These are phyloP conservation scores for Aspergillus hiratsukae DNA, from an alignment of 2,329 filamentous ascomycete genomes.

Conservation along the genomic window DNA sequence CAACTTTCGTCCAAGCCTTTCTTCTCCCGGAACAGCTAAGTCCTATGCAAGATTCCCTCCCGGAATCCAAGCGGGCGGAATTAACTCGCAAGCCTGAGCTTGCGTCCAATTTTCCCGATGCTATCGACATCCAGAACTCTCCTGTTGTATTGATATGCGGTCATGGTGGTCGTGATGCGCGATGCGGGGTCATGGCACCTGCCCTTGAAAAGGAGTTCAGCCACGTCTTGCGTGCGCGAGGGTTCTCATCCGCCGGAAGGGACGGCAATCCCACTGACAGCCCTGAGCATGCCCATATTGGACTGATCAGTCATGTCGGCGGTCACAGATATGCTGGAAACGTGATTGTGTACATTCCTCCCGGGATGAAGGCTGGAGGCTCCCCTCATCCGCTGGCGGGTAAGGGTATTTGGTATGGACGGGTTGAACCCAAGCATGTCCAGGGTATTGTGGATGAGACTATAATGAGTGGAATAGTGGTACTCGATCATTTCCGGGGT, in stretches of 20 bases:
- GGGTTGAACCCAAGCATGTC: conserved; percentile 78
- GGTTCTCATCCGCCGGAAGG: conserved; percentile 22
- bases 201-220: conserved; percentile 68
- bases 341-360: conserved; percentile 71
- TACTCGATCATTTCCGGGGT: conserved; percentile 75
- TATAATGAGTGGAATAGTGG: conserved; percentile 78
- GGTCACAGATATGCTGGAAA: conserved; percentile 96
- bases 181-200: conserved; percentile 79
- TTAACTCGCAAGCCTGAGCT: conserved; percentile 48
- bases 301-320: conserved; percentile 72
- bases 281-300: conserved; percentile 35
- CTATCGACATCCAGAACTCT: conserved; percentile 58
- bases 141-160: conserved; percentile 74
- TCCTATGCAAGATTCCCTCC: conserved; percentile 29
- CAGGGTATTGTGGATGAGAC: conserved; percentile 87
- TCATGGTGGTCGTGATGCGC: conserved; percentile 72
- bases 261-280: conserved; percentile 23
- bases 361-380: conserved; percentile 23
- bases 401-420: conserved; percentile 73
- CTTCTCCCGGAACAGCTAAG: conserved; percentile 36
- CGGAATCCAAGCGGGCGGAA: conserved; percentile 21
- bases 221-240: conserved; percentile 26
- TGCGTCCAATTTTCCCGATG: conserved; percentile 51
- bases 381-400: conserved; percentile 35
- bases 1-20: conserved; percentile 43